A percentile compares a stretch with the other conserved stretches of the same genome.
Evolutionary conservation across 208 protist species (phyloP).

Genomic region (Crithidia acanthocephali): DNA sequence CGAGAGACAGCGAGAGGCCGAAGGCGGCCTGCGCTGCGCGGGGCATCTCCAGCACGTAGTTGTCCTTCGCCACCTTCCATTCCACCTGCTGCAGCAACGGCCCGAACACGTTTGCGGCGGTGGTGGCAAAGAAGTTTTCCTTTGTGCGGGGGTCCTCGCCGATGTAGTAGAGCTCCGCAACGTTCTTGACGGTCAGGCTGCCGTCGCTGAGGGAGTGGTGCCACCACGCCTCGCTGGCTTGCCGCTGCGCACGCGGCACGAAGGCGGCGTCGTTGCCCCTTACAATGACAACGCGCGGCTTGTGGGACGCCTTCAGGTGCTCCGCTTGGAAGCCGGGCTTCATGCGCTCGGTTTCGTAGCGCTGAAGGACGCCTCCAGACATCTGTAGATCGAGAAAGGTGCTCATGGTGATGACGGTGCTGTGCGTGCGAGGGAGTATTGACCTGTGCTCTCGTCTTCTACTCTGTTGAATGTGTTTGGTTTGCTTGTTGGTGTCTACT

Average conservation of each 20-base stretch:
- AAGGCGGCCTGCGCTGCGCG: constrained; percentile 30
- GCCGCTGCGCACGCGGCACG: constrained; percentile 14
- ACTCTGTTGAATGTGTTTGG: no score
- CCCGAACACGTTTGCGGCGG: constrained; percentile 17
- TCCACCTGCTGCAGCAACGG: constrained; percentile 6
- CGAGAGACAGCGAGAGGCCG: constrained; percentile 40
- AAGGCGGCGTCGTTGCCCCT: constrained; percentile 4
- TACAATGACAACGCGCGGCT: constrained; percentile 29
- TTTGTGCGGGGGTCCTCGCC: constrained; percentile 10
- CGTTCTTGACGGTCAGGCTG: constrained; percentile 14
- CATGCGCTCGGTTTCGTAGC: constrained; percentile 29
- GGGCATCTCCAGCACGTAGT: constrained; percentile 16
- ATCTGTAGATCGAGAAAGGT: constrained; percentile 1
- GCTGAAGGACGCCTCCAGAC: constrained; percentile 14
- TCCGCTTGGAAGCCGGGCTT: constrained; percentile 18
- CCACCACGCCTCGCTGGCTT: constrained; percentile 21
- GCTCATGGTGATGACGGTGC: background rate
- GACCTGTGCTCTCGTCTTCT: no score
- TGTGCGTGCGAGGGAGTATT: background rate
- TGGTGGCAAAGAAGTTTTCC: constrained; percentile 27
- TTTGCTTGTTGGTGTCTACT: no score
- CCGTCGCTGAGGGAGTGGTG: constrained; percentile 26
- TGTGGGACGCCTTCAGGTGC: constrained; percentile 19
- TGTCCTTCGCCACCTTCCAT: constrained; percentile 28
- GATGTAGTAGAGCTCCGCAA: constrained; percentile 23